phyloP scores from a whole-genome alignment of 345 rosid species.

The thale cress (Arabidopsis thaliana) region TAIR10.1 NC_003076.8:26687501-26688000 shows the following conservation, averaged over 20 bases:
- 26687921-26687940: constrained; percentile 15
- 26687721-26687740: neutral
- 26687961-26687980: constrained; percentile 40
- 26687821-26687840: neutral
- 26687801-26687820: neutral
- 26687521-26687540: neutral
- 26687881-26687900: neutral
- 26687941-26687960: constrained; percentile 15
- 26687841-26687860: too few relatives aligned
- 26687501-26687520: neutral
- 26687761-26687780: neutral
- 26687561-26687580: neutral
- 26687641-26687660: neutral
- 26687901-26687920: constrained; percentile 8
- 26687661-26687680: neutral
- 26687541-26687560: neutral
- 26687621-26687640: too few relatives aligned
- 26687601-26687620: neutral
- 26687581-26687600: neutral
- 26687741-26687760: neutral
- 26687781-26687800: neutral
- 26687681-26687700: neutral
- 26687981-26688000: constrained; percentile 36
- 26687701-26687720: too few relatives aligned
- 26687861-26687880: too few relatives aligned